Conservation (phyloP, 305 asterid genomes). For the Stenogyne calaminthoides region DNA sequence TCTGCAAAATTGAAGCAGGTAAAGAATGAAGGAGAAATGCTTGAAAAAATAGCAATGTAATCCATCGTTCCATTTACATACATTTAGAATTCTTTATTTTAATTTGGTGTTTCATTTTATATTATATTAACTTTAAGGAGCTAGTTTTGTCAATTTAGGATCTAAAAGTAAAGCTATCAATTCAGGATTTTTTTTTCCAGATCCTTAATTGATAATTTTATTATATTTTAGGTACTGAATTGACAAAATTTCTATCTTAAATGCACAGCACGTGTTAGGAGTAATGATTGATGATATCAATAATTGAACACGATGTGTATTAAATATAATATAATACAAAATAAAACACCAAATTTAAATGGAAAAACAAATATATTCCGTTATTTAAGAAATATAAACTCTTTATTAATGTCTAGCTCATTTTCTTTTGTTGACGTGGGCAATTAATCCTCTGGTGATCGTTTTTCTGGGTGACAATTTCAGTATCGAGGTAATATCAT, state of each 20-base stretch:
- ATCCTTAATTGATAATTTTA: neutral
- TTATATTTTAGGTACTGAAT: too few species aligned
- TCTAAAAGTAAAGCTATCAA: too few species aligned
- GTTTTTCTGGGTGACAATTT: slow-evolving; percentile 19
- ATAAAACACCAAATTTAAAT: neutral
- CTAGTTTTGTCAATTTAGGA: too few species aligned
- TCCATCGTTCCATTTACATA: neutral
- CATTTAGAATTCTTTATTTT: neutral
- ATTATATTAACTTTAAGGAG: neutral
- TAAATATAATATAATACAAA: neutral
- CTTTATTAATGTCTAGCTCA: neutral
- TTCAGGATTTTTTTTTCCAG: neutral
- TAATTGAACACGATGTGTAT: too few species aligned
- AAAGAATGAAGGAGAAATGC: slow-evolving; percentile 55
- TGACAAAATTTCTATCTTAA: neutral
- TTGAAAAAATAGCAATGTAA: slow-evolving; percentile 61
- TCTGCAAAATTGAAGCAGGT: slow-evolving; percentile 49
- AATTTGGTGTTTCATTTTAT: neutral
- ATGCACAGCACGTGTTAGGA: too few species aligned
- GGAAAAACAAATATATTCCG: neutral
- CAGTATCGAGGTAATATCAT: slow-evolving; percentile 59
- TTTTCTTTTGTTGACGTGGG: slow-evolving; percentile 34
- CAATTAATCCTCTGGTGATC: neutral
- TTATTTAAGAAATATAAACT: too few species aligned
- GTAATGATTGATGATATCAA: neutral